Evolutionary conservation across 441 rosid species (phyloP).

Genomic region (Gossypium gossypioides): DNA sequence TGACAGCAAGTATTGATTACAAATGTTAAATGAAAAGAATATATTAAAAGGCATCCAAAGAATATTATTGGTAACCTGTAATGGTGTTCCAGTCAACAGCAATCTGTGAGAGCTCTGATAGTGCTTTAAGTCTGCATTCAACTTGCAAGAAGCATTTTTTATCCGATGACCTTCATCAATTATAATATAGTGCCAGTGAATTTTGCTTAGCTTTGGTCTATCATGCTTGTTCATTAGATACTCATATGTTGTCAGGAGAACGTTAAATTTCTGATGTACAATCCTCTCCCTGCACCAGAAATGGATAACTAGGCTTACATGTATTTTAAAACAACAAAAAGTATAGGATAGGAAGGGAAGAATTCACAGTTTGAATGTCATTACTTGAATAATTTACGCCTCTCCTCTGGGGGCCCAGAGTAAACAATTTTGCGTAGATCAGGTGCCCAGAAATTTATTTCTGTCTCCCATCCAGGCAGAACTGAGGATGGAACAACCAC

Average conservation of each 20-base stretch:
- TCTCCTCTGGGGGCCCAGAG: conserved; percentile 85
- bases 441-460: conserved; percentile 80
- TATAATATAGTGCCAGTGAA: background rate
- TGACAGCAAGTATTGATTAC: background rate
- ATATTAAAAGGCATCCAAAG: background rate
- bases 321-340: conserved; percentile 5
- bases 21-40: background rate
- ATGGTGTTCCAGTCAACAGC: conserved; percentile 86
- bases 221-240: conserved; percentile 82
- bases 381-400: conserved; percentile 88
- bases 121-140: conserved; percentile 91
- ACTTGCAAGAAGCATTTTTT: conserved; percentile 24
- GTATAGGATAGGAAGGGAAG: background rate
- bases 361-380: conserved; percentile 8
- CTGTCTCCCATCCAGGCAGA: conserved; percentile 87
- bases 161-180: background rate
- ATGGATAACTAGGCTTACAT: conserved; percentile 12
- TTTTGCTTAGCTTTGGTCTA: background rate
- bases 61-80: conserved; percentile 45
- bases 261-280: conserved; percentile 81
- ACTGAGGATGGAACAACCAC: conserved; percentile 97
- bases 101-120: conserved; percentile 81
- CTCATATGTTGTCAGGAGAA: conserved; percentile 87
- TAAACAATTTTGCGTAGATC: conserved; percentile 64
- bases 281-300: conserved; percentile 69